Base-by-base conservation (phyloP, 345 rosid species). In the Mercurialis annua region DNA sequence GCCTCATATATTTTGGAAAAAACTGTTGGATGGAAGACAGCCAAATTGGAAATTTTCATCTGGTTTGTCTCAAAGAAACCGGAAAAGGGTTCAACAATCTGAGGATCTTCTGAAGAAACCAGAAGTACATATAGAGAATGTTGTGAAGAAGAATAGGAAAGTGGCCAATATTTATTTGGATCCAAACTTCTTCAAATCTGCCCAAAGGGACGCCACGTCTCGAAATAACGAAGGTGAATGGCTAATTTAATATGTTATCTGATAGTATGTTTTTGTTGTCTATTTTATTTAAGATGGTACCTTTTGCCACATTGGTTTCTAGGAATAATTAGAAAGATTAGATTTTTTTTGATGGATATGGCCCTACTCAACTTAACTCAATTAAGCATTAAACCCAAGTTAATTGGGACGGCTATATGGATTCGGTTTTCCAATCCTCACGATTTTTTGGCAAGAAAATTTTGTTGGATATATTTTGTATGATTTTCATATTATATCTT, bases 1-100 rank as follows among this genome's bases (percentile, higher is more conserved):
- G 34, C 87, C 97, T 6, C 83, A 84, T 57, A 40, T 80, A 29
- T 89, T 89, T 73, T 91, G 99, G 99, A 71, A 80, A 74, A 86
- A 80, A 62, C 79, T 89, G 69, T 73, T 89, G 42, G 78, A 73
- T n/a, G 89, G 83, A 47, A 87, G 77, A 80, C 56, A 56, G 59
- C 98, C 95, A 31, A 46, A 44, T 60, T 94, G 99, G 97, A 94
- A 75, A 74, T 87, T 84, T 77, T 29, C 50, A 50, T 78, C 86
- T 63, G 74, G 53, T 76, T 80, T 80, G 66, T 72, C 85, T 33
- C 95, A 80, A 42, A 83, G 95, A 76, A 84, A 66, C 57, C 83
- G 93, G 38, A 94, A 94, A 80, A 85, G 90, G 79, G 80, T 69
- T 53, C 81, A 66, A 27, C 64, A 65, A 73, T 58, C 70, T 76